Conservation (phyloP, 352 stramenopile genomes). For the Phytophthora aleatoria region DNA sequence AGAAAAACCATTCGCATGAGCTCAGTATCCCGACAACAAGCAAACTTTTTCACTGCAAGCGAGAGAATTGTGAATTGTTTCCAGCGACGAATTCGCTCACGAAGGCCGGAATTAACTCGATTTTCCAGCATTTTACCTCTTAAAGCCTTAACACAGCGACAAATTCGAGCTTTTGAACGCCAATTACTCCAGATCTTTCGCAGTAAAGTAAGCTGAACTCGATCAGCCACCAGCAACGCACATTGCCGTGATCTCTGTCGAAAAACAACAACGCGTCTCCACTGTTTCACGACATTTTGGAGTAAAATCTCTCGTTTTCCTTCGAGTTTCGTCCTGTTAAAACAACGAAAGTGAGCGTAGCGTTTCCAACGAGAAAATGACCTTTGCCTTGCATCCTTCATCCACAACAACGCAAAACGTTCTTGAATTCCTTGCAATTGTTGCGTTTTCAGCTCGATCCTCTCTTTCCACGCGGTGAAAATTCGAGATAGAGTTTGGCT, state of each 20-base stretch:
- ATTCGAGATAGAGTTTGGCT: conserved; percentile 24
- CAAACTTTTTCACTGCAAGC: conserved; percentile 13
- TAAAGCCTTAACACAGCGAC: conserved; percentile 16
- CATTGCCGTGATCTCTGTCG: conserved; percentile 4
- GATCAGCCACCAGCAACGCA: neutral
- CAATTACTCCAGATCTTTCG: conserved; percentile 16
- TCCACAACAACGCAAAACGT: conserved; percentile 39
- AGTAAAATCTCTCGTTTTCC: conserved; percentile 7
- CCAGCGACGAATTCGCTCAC: conserved; percentile 24
- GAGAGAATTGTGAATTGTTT: conserved; percentile 20
- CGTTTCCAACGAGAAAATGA: conserved; percentile 31
- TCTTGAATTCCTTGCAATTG: conserved; percentile 31
- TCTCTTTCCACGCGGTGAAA: conserved; percentile 49
- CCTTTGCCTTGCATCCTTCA: conserved; percentile 14
- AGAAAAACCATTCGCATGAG: conserved; percentile 21
- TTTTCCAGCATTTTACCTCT: conserved; percentile 11
- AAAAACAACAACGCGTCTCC: conserved; percentile 12
- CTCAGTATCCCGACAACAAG: neutral
- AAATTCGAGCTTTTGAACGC: conserved; percentile 8
- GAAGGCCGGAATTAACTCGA: conserved; percentile 15
- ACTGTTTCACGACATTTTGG: conserved; percentile 11
- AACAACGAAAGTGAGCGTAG: conserved; percentile 5
- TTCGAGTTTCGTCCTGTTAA: conserved; percentile 9
- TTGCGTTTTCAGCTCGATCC: conserved; percentile 16
- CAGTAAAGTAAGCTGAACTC: neutral